Base-by-base conservation (phyloP, 257 asterid genomes). In the Solanum lycopersicoides region DNA sequence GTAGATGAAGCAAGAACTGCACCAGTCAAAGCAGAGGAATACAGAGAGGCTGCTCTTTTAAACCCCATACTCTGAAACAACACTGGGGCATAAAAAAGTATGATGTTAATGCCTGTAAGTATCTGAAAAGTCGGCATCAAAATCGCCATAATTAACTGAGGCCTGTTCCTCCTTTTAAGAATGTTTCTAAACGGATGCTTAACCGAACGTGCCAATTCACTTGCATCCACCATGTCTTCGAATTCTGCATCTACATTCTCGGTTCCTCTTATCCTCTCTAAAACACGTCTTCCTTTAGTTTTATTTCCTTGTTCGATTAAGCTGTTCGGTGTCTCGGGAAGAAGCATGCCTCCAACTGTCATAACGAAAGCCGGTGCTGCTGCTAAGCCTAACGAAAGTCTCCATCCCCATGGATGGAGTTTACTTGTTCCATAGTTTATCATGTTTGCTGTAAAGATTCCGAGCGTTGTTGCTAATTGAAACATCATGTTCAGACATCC, bases 291-390 rank as follows among this genome's bases (percentile, higher is more conserved):
- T 1, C 98, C 98, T 89, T 91, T 80, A 12, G 86, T 90, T 47
- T 86, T 83, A 0, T 72, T 35, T 10, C 96, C 98, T 86, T 95
- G 88, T 66, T 96, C 98, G 7, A 94, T 93, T 18, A 96, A 79
- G 88, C 96, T 94, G 94, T 96, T 96, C 1, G 98, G 98, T 4
- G 98, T 96, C 80, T 96, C 98, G 9, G 98, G 98, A 7, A 96
- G 92, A 12, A 96, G 89, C 35, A 95, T 25, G 4, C 98, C 98
- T 16, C 98, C 98, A 0, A 91, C 74, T 2, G 95, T 91, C 98
- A 96, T 96, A 2, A 94, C 83, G 13, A 87, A 9, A 4, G 98
- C 98, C 4, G 98, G 98, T 6, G 10, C 93, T 77, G 93, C 96
- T 18, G 98, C 98, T 1, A 96, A 94, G 75, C 98, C 98, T 2